Base-by-base conservation (phyloP, 2,329 filamentous ascomycete genomes). In the Talaromyces sp. region DNA sequence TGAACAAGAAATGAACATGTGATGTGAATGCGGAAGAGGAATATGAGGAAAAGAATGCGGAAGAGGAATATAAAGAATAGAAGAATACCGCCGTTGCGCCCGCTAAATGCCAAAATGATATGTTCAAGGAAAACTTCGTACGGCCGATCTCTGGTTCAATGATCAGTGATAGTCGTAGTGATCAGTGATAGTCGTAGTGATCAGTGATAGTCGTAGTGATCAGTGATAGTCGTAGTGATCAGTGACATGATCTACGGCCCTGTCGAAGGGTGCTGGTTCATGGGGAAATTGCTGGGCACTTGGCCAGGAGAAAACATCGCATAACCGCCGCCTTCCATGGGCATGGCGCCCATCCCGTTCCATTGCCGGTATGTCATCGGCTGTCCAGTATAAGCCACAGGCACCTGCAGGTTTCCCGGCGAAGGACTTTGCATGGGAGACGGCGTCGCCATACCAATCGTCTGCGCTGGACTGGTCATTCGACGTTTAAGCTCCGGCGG, bases 391-490 rank as follows among this genome's bases (percentile, higher is more conserved):
- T 72, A 75, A 10, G 71, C 68, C 10, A 71, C 66, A 63, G 6
- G 66, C 63, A 5, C 62, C 61, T 55, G 54, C 41, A 70, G 68
- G 58, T 73, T 70, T 1, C 68, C 21, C 56, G 63, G 38, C 17
- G 70, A 62, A 2, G 72, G 35, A 65, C 64, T 56, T 64, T 67
- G 57, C 64, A 62, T n/a, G 59, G 61, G 54, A 24, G 63, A 41
- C 51, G 31, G 10, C 26, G 58, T 21, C 65, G 67, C 38, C 31
- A 56, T 46, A 19, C 43, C 56, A 27, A 69, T 64, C 5, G 65
- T 58, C 32, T 75, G 70, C n/a, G 66, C 67, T 5, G 72, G 72
- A 38, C 70, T 73, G 3, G 72, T 75, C 69, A 75, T 74, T 54
- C 72, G 68, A 29, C 72, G 68, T 60, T 75, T 75, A 38, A 73